Percentiles rank a stretch among this genome's conserved stretches.
Conservation (phyloP, 2,329 filamentous ascomycete species). For the Aureobasidium mangrovei region DNA sequence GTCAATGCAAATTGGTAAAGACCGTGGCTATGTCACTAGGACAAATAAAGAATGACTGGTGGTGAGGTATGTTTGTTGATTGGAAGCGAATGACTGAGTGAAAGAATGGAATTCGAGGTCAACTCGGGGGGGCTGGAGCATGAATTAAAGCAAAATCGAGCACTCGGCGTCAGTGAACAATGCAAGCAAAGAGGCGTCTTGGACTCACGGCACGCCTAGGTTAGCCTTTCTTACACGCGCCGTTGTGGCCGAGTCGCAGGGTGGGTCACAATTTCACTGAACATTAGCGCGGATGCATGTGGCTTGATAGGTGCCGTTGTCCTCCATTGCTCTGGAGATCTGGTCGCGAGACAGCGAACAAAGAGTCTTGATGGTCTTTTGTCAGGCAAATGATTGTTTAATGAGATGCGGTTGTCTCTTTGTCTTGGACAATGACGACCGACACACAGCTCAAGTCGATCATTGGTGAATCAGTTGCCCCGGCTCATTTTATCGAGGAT, state of each 20-base stretch:
- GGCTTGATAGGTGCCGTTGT: conserved; percentile 12
- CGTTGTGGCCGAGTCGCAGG: conserved; percentile 9
- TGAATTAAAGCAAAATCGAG: conserved; percentile 6
- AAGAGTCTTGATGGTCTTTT: background rate
- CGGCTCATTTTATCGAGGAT: background rate
- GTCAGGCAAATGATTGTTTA: background rate
- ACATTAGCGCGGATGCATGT: conserved; percentile 11
- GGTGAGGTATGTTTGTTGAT: conserved; percentile 12
- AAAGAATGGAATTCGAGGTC: conserved; percentile 11
- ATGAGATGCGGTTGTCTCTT: background rate
- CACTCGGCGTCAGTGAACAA: conserved; percentile 2
- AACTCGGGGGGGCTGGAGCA: conserved; percentile 1
- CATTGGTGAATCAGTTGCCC: conserved; percentile 2
- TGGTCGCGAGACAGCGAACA: conserved; percentile 5
- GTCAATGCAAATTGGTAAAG: conserved; percentile 12
- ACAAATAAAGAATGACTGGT: conserved; percentile 16
- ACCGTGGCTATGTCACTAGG: conserved; percentile 8
- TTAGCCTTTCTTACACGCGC: conserved; percentile 11
- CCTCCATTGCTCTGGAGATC: background rate
- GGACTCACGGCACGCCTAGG: conserved; percentile 5
- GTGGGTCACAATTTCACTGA: conserved; percentile 9
- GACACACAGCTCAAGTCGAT: background rate
- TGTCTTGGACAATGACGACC: background rate
- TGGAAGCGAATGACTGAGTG: conserved; percentile 14
- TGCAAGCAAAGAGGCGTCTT: conserved; percentile 4